phyloP scores from a whole-genome alignment of 2,329 filamentous ascomycete genomes.

The Microdochium nivale region DNA sequence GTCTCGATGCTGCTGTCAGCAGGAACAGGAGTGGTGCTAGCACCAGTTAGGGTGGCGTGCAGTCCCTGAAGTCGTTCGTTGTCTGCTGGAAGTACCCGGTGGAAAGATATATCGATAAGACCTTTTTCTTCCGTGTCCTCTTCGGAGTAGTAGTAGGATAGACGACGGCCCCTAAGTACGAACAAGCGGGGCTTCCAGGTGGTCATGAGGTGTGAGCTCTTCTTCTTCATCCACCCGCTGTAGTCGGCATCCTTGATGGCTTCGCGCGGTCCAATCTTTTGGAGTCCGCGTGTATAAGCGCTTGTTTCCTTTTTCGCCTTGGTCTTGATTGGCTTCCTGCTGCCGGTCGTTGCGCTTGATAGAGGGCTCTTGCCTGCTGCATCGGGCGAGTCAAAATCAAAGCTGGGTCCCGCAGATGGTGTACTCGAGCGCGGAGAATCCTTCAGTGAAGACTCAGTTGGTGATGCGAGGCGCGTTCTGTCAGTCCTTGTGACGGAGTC shows the following conservation, averaged over 20 bases:
- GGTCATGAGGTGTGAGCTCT: constrained; percentile 89
- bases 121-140: constrained; percentile 89
- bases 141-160: constrained; percentile 96
- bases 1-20: constrained; percentile 36
- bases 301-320: constrained; percentile 88
- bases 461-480: constrained; percentile 40
- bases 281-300: constrained; percentile 79
- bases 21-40: constrained; percentile 56
- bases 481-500: constrained; percentile 56
- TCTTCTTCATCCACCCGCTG: constrained; percentile 99
- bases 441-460: constrained; percentile 40
- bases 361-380: constrained; percentile 48
- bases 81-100: constrained; percentile 90
- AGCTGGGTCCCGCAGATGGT: constrained; percentile 56
- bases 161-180: constrained; percentile 78
- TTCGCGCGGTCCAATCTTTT: constrained; percentile 72
- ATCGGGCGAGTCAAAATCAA: constrained; percentile 71
- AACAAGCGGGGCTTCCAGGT: constrained; percentile 98
- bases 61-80: constrained; percentile 84
- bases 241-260: constrained; percentile 85
- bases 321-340: constrained; percentile 42
- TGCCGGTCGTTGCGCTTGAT: constrained; percentile 36
- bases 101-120: constrained; percentile 93
- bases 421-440: constrained; percentile 61
- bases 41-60: constrained; percentile 85